These are phyloP conservation scores for Ambrosia trifida DNA, from an alignment of 129 eudicot species.

Conservation along the genomic window DNA sequence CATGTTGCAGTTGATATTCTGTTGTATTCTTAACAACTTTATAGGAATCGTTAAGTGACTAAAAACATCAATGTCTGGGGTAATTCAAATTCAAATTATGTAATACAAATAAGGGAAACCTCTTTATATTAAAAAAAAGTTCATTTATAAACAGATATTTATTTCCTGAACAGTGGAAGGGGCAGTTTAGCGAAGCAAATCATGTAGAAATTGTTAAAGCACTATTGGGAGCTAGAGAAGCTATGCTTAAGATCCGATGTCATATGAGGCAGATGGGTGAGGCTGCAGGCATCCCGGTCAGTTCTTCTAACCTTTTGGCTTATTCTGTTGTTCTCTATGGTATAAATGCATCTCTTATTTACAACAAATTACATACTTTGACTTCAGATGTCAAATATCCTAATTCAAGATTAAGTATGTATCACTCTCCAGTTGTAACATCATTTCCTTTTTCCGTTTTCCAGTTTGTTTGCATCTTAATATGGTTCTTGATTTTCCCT, in stretches of 20 bases:
- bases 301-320: conserved; percentile 25
- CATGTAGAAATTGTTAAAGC: conserved; percentile 65
- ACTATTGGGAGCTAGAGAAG: conserved; percentile 69
- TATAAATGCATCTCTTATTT: background rate
- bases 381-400: background rate
- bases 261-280: conserved; percentile 91
- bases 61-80: background rate
- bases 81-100: background rate
- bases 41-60: no score
- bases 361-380: background rate
- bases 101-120: background rate
- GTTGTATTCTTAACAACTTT: no score
- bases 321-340: background rate
- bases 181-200: conserved; percentile 48
- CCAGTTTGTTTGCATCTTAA: background rate
- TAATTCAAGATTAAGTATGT: conserved; percentile 9
- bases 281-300: conserved; percentile 91
- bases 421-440: conserved; percentile 2
- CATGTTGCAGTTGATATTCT: no score
- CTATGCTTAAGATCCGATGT: conserved; percentile 70
- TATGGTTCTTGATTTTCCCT: background rate
- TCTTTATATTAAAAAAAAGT: background rate
- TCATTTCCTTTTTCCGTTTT: background rate
- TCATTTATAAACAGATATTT: conserved; percentile 10
- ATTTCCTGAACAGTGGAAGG: conserved; percentile 61